Conservation (phyloP, 306 rosid species). For the Fragaria ananassa region DNA sequence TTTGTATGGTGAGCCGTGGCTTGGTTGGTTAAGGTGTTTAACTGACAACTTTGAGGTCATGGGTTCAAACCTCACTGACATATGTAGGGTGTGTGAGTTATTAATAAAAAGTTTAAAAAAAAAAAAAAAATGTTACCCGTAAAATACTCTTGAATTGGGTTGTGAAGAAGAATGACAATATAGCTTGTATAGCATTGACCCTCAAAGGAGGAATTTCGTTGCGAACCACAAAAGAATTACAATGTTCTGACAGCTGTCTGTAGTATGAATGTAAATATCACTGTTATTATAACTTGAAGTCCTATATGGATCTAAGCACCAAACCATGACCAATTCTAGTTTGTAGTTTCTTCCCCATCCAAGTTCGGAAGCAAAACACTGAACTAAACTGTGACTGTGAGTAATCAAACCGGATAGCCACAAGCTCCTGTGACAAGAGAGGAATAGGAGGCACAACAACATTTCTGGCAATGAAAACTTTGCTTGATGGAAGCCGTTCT, state of each 20-base stretch:
- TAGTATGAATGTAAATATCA: neutral
- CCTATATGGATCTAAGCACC: neutral
- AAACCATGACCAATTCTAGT: neutral
- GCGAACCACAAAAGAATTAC: neutral
- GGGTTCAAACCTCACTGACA: too few relatives aligned
- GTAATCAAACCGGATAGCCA: neutral
- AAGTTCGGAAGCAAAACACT: neutral
- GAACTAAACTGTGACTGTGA: neutral
- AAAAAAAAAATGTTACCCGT: too few relatives aligned
- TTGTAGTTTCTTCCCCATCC: neutral
- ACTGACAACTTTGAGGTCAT: too few relatives aligned
- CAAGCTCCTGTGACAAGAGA: neutral
- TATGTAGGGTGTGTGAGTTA: too few relatives aligned
- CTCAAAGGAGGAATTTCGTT: neutral
- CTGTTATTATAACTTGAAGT: neutral
- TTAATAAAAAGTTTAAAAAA: too few relatives aligned
- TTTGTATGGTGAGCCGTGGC: too few relatives aligned
- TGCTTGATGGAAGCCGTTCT: constrained; percentile 5
- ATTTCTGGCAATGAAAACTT: neutral
- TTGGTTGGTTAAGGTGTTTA: too few relatives aligned
- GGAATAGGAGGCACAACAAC: neutral
- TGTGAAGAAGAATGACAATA: neutral
- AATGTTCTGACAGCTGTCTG: neutral
- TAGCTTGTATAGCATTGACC: neutral
- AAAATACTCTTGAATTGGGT: neutral